phyloP scores from a whole-genome alignment of 2,329 filamentous ascomycete genomes.

The Botryotinia globosa region DNA sequence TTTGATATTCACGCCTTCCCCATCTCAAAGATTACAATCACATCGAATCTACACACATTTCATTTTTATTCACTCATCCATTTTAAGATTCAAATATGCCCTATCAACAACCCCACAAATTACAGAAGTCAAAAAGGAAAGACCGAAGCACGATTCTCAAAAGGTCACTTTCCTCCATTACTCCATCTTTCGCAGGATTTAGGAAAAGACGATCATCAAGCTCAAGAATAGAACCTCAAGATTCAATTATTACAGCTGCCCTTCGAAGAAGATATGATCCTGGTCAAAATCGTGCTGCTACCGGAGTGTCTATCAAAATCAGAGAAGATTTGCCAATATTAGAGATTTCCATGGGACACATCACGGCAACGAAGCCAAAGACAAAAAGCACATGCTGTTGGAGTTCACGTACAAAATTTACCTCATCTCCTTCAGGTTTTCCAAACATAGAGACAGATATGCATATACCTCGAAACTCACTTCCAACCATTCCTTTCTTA shows the following conservation, averaged over 20 bases:
- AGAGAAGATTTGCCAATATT: background rate
- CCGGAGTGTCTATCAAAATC: background rate
- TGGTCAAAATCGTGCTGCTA: too few species aligned
- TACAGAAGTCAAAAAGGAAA: background rate
- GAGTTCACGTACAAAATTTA: too few species aligned
- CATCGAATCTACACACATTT: too few species aligned
- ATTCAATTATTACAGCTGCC: background rate
- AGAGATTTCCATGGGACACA: too few species aligned
- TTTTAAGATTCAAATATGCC: background rate
- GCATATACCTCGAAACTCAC: too few species aligned
- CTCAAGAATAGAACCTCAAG: background rate
- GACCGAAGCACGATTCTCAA: background rate
- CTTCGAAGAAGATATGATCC: background rate
- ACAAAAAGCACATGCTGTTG: fast-evolving
- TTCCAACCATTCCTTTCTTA: too few species aligned
- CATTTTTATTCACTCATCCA: background rate
- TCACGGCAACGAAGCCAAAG: background rate
- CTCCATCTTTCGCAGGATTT: background rate
- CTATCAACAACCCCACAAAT: background rate
- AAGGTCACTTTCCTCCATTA: background rate
- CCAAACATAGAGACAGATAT: background rate
- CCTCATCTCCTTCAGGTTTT: too few species aligned
- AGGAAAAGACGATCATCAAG: background rate
- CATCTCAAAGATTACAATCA: background rate
- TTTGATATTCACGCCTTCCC: background rate